Conservation (phyloP, 176 grass and related monocot species). For the Oryza coarctata region DNA sequence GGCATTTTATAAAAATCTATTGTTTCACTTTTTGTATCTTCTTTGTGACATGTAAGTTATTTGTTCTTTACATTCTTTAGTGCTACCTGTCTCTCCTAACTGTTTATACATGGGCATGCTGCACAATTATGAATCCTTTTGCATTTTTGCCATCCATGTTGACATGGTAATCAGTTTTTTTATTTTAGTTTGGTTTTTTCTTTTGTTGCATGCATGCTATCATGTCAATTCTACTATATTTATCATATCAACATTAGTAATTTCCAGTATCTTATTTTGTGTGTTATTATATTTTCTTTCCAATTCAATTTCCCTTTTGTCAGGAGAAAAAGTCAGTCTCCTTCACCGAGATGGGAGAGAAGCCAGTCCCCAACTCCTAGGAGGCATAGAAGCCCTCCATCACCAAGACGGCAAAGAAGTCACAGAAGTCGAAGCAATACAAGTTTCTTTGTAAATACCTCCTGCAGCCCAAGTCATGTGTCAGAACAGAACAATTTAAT, state of each 20-base stretch:
- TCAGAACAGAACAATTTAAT: conserved; percentile 33
- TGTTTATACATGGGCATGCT: not conserved
- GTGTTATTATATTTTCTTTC: not conserved
- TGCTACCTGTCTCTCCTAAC: too few species aligned
- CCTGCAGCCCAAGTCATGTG: conserved; percentile 27
- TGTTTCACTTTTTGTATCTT: not conserved
- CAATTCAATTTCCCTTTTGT: conserved; percentile 7
- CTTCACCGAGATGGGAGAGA: conserved; percentile 39
- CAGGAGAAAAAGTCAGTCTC: conserved; percentile 40
- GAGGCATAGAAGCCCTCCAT: conserved; percentile 35
- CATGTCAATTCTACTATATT: not conserved
- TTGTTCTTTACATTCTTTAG: too few species aligned
- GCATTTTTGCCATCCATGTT: not conserved
- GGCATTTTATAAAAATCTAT: not conserved
- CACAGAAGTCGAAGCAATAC: conserved; percentile 41
- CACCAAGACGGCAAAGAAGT: conserved; percentile 38
- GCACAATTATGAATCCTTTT: not conserved
- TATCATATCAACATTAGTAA: not conserved
- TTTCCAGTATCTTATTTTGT: not conserved
- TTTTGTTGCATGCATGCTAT: not conserved
- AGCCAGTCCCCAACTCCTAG: conserved; percentile 36
- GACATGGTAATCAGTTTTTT: too few species aligned
- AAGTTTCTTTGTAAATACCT: conserved; percentile 39
- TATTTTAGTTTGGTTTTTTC: too few species aligned
- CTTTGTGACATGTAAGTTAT: not conserved